These are phyloP conservation scores for Xylariales sp. DNA, from an alignment of 2,329 filamentous ascomycete genomes.

Conservation along the genomic window DNA sequence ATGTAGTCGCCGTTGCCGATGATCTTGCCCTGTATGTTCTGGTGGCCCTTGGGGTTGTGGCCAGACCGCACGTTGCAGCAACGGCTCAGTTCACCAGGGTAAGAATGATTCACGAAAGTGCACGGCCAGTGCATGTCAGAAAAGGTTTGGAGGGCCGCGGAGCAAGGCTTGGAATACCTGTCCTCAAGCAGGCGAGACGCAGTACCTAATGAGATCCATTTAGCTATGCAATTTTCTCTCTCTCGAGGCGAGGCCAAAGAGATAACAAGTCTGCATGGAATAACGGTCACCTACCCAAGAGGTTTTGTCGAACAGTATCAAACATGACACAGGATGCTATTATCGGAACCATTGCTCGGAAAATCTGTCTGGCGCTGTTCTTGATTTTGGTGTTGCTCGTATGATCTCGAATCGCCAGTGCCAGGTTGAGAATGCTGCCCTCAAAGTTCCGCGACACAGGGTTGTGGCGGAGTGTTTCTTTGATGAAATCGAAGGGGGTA, in stretches of 20 bases:
- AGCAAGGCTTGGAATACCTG: slow-evolving; percentile 22
- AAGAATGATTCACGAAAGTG: slow-evolving; percentile 17
- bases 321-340: slow-evolving; percentile 28
- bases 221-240: no score
- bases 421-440: slow-evolving; percentile 24
- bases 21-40: slow-evolving; percentile 26
- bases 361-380: slow-evolving; percentile 22
- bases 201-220: slow-evolving; percentile 13
- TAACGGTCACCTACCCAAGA: slow-evolving; percentile 21
- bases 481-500: slow-evolving; percentile 27
- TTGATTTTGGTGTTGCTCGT: slow-evolving; percentile 11
- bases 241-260: neutral
- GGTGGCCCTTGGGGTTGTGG: slow-evolving; percentile 27
- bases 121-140: slow-evolving; percentile 26
- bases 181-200: slow-evolving; percentile 25
- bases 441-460: slow-evolving; percentile 25
- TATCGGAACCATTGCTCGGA: slow-evolving; percentile 24
- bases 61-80: slow-evolving; percentile 26
- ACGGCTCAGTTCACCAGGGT: slow-evolving; percentile 18
- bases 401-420: slow-evolving; percentile 21
- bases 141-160: slow-evolving; percentile 23
- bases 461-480: slow-evolving; percentile 26
- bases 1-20: slow-evolving; percentile 27
- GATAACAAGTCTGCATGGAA: neutral
- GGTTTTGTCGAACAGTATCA: slow-evolving; percentile 24